phyloP scores from a whole-genome alignment of 495 filamentous ascomycete species.

The Penicillium nucicola region DNA sequence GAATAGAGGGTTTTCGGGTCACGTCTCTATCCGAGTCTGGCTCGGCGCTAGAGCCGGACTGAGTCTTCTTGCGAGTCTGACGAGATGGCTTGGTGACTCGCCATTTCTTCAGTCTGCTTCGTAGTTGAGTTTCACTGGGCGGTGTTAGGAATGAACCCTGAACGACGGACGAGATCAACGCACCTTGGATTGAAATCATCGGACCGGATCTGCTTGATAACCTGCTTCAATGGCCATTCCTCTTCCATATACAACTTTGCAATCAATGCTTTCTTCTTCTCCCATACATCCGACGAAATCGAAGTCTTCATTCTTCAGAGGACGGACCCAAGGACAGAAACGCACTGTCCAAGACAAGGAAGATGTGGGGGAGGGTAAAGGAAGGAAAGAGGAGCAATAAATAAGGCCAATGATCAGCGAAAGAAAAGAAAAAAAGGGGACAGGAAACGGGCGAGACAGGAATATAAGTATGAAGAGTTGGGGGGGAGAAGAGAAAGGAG shows the following conservation, averaged over 20 bases:
- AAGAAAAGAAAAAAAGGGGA: slow-evolving; percentile 1
- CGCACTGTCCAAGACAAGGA: neutral
- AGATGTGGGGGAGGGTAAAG: neutral
- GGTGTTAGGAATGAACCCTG: neutral
- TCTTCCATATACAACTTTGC: slow-evolving; percentile 47
- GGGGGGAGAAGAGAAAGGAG: neutral
- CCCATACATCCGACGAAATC: slow-evolving; percentile 48
- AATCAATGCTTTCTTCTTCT: slow-evolving; percentile 48
- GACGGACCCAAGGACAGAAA: neutral
- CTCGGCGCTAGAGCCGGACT: slow-evolving; percentile 11
- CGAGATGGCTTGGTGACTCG: slow-evolving; percentile 48
- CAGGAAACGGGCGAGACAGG: slow-evolving; percentile 4
- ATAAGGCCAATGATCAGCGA: neutral
- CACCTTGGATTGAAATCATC: slow-evolving; percentile 50
- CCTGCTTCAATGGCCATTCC: slow-evolving; percentile 49
- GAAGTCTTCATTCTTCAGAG: slow-evolving; percentile 41
- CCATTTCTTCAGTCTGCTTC: slow-evolving; percentile 49
- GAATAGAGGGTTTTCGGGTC: slow-evolving; percentile 17
- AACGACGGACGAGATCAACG: slow-evolving; percentile 2
- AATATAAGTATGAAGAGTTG: neutral
- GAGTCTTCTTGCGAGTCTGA: slow-evolving; percentile 42
- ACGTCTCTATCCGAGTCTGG: slow-evolving; percentile 28
- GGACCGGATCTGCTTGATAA: slow-evolving; percentile 48
- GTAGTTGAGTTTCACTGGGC: slow-evolving; percentile 44
- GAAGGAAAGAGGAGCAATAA: neutral